These are phyloP conservation scores for Microdochium trichocladiopsis DNA, from an alignment of 2,329 filamentous ascomycete genomes.

Conservation along the genomic window DNA sequence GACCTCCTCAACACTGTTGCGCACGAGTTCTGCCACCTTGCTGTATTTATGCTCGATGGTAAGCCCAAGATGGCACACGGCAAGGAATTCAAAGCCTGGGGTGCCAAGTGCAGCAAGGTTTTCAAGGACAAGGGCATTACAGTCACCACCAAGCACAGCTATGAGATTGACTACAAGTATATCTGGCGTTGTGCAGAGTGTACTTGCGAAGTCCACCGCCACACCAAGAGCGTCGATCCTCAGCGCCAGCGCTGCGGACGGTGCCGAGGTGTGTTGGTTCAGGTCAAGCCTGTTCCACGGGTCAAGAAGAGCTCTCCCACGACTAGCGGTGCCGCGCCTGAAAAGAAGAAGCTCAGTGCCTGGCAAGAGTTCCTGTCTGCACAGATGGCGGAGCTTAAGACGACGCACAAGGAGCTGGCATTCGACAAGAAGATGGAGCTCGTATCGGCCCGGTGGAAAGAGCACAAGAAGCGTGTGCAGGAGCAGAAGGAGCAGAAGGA, in stretches of 20 bases:
- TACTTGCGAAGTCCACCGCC: slow-evolving; percentile 67
- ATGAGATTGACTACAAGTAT: slow-evolving; percentile 89
- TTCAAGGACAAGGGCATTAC: slow-evolving; percentile 59
- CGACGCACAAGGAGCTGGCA: slow-evolving; percentile 15
- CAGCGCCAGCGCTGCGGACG: slow-evolving; percentile 63
- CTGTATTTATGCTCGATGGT: slow-evolving; percentile 81
- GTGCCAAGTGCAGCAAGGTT: slow-evolving; percentile 40
- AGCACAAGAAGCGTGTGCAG: slow-evolving; percentile 61
- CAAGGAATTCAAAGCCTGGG: slow-evolving; percentile 75
- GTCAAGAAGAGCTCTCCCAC: background rate
- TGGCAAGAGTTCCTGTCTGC: slow-evolving; percentile 42
- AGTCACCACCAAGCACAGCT: slow-evolving; percentile 86
- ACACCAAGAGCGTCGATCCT: slow-evolving; percentile 79
- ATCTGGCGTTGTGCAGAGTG: slow-evolving; percentile 74
- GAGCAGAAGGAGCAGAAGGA: slow-evolving; percentile 54
- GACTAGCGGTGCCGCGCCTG: background rate
- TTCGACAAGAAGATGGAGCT: slow-evolving; percentile 62
- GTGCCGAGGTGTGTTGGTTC: slow-evolving; percentile 65
- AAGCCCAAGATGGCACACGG: slow-evolving; percentile 75
- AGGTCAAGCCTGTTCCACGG: slow-evolving; percentile 73
- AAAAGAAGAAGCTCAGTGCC: slow-evolving; percentile 28
- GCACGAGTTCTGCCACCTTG: slow-evolving; percentile 92
- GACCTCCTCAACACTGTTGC: slow-evolving; percentile 85
- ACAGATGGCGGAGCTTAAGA: slow-evolving; percentile 13
- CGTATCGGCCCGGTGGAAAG: slow-evolving; percentile 52